Conservation (phyloP, 495 filamentous ascomycete species). For the Letharia columbiana region DNA sequence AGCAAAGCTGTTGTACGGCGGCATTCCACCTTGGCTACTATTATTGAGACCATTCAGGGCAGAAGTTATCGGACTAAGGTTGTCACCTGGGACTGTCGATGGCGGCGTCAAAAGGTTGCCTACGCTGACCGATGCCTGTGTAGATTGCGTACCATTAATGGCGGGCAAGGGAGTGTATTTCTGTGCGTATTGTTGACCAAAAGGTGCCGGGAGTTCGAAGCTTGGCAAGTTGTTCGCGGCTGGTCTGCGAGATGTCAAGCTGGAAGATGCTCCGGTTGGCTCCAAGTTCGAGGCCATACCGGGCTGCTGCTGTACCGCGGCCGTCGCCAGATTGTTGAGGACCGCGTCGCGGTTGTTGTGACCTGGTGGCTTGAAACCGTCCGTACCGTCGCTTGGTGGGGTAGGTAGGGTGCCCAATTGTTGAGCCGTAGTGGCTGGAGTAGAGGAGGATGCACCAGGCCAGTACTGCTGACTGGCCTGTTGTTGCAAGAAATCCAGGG, state of each 20-base stretch:
- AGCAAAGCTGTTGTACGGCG: conserved; percentile 39
- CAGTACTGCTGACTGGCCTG: conserved; percentile 27
- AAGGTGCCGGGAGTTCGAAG: conserved; percentile 55
- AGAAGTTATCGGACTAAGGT: conserved; percentile 51
- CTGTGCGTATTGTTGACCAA: conserved; percentile 28
- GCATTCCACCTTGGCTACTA: conserved; percentile 41
- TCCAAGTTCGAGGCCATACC: conserved; percentile 42
- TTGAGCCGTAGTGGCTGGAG: conserved; percentile 25
- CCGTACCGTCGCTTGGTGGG: conserved; percentile 32
- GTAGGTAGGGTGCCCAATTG: conserved; percentile 26
- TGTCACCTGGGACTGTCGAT: conserved; percentile 53
- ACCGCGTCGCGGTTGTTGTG: conserved; percentile 25
- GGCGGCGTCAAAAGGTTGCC: conserved; percentile 57
- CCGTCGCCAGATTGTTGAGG: conserved; percentile 37
- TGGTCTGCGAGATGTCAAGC: conserved; percentile 50
- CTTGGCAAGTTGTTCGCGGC: conserved; percentile 52
- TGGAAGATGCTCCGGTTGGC: conserved; percentile 35
- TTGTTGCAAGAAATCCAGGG: conserved; percentile 25
- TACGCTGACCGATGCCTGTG: conserved; percentile 42
- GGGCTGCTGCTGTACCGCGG: conserved; percentile 37
- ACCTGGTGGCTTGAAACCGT: conserved; percentile 31
- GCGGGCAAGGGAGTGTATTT: conserved; percentile 39
- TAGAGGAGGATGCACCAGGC: conserved; percentile 24
- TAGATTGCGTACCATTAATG: conserved; percentile 39
- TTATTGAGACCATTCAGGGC: conserved; percentile 44